Conservation (phyloP, 306 rosid species). For the Castanospermum australe region DNA sequence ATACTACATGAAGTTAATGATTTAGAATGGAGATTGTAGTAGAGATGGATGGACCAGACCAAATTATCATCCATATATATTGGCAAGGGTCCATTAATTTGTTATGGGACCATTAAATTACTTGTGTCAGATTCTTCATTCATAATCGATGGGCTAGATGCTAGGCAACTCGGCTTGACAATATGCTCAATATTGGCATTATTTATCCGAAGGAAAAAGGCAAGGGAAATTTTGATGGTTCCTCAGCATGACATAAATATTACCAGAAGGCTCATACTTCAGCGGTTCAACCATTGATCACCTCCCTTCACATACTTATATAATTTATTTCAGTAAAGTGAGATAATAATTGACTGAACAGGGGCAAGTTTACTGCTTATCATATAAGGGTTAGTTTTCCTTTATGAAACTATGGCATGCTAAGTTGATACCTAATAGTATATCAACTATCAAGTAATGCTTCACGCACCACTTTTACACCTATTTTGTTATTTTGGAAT, state of each 20-base stretch:
- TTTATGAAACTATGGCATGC: background rate
- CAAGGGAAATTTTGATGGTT: background rate
- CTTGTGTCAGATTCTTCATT: background rate
- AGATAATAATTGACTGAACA: background rate
- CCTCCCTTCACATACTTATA: too few species aligned
- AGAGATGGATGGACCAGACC: background rate
- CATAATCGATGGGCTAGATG: background rate
- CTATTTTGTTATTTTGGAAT: background rate
- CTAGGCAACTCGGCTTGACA: background rate
- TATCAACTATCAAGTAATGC: background rate
- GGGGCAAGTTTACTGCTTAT: conserved; percentile 3
- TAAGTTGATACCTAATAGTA: background rate
- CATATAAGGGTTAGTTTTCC: background rate
- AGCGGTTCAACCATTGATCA: background rate
- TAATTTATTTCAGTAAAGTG: too few species aligned
- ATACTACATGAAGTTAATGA: background rate
- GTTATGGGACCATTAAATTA: background rate
- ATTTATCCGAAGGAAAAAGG: background rate
- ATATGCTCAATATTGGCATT: background rate
- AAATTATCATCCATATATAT: background rate
- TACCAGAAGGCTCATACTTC: background rate
- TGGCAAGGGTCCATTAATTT: background rate
- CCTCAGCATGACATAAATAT: background rate
- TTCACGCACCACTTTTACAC: background rate
- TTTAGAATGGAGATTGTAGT: background rate